Evolutionary conservation across 192 early-diverging fungal species (phyloP).

Genomic region (Chytriomyces hyalinus): DNA sequence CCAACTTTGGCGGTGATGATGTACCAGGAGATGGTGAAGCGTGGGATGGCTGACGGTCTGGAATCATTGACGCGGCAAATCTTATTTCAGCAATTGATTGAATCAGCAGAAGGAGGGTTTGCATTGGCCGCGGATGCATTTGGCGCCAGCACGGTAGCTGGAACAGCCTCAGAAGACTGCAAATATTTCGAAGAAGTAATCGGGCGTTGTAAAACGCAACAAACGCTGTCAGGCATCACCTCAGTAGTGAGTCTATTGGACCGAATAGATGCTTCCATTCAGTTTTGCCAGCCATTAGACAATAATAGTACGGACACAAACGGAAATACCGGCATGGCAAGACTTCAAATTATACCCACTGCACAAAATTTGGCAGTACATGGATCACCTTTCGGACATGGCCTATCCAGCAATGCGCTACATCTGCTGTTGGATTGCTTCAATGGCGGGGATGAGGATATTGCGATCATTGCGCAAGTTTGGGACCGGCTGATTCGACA

Average conservation of each 20-base stretch:
- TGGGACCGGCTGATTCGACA: conserved; percentile 6
- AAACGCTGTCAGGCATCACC: background rate
- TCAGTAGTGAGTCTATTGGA: background rate
- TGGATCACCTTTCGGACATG: background rate
- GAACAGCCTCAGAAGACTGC: background rate
- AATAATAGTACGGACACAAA: background rate
- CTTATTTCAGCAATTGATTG: conserved; percentile 4
- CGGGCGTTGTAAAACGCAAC: background rate
- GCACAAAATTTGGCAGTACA: no score
- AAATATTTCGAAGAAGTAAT: conserved; percentile 13
- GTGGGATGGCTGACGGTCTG: conserved; percentile 4
- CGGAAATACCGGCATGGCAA: background rate
- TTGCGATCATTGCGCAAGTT: background rate
- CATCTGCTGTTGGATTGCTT: conserved; percentile 8
- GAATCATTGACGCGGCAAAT: conserved; percentile 18
- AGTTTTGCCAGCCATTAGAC: background rate
- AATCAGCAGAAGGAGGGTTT: background rate
- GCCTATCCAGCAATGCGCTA: conserved; percentile 1
- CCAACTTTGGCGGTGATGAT: conserved; percentile 10
- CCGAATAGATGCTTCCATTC: conserved; percentile 9
- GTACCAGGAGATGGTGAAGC: conserved; percentile 16
- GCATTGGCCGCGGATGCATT: background rate
- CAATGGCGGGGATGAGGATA: conserved; percentile 4
- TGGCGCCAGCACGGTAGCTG: conserved; percentile 22
- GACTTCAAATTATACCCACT: background rate